Conservation (phyloP, 2,329 filamentous ascomycete species). For the Stachybotrys chlorohalonatus region DNA sequence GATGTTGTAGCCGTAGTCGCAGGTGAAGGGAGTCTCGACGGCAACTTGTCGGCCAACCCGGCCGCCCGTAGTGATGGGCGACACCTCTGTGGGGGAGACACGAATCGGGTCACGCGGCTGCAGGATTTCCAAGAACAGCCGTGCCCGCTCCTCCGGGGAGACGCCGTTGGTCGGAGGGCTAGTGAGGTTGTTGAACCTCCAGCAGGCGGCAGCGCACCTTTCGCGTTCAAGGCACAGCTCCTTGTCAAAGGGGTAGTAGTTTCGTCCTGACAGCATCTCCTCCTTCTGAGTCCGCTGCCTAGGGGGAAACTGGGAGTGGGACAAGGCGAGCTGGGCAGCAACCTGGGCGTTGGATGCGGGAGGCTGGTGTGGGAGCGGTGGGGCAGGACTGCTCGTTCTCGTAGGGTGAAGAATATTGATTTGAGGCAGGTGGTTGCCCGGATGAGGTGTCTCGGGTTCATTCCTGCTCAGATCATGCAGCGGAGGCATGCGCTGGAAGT, state of each 20-base stretch:
- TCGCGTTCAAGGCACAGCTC: constrained; percentile 78
- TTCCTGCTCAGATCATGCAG: constrained; percentile 49
- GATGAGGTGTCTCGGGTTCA: constrained; percentile 45
- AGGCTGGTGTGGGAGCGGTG: constrained; percentile 24
- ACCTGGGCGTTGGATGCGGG: constrained; percentile 38
- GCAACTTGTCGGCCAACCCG: constrained; percentile 65
- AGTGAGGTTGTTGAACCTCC: constrained; percentile 72
- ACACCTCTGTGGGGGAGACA: constrained; percentile 44
- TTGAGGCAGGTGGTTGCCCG: constrained; percentile 43
- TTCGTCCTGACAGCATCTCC: constrained; percentile 74
- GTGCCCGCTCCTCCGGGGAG: constrained; percentile 56
- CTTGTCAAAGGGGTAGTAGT: constrained; percentile 71
- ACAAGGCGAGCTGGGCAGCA: constrained; percentile 50
- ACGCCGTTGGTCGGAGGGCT: constrained; percentile 66
- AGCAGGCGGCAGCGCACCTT: constrained; percentile 71
- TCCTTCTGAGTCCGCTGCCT: constrained; percentile 63
- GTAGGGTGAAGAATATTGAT: constrained; percentile 46
- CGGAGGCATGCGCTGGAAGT: constrained; percentile 52
- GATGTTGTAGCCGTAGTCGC: constrained; percentile 95
- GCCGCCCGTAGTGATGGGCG: constrained; percentile 44
- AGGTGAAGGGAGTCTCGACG: constrained; percentile 82
- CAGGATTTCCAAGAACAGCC: constrained; percentile 64
- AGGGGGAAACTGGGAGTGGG: constrained; percentile 41
- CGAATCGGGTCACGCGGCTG: constrained; percentile 50
- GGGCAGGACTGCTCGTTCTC: constrained; percentile 37